Base-by-base conservation (phyloP, 2,329 filamentous ascomycete species). In the Lachnellula arida region DNA sequence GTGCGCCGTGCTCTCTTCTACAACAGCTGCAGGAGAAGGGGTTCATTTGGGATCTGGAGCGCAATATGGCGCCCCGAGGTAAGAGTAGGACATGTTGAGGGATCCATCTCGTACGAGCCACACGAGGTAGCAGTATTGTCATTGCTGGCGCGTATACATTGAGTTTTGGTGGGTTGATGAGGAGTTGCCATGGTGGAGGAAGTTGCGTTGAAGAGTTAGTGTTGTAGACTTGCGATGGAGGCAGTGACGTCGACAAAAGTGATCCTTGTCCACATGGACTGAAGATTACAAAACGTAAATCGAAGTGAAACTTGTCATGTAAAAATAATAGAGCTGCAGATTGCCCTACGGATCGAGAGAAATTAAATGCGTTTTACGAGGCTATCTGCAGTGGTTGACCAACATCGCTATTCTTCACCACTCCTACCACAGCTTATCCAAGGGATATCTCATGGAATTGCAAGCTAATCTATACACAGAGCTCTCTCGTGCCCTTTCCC, bases 381-480 rank as follows among this genome's bases (percentile, higher is more conserved):
- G 28, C 28, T 32, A 12, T 32, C 12, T 32, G 28, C 28, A 32
- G 9, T 32, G 28, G 28, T 32, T 32, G 28, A 32, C 28, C 28
- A 32, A 32, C 9, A 11, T 32, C 28, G 8, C 28, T 12, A 32
- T 32, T 32, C 28, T 32, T 32, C 9, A 32, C 28, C 28, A 32
- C 28, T 32, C 28, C 28, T 32, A 32, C 2, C 6, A 19, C 17
- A 40, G 39, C 17, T 42, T 19, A 11, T 8, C 39, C 40, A 43
- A 15, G 23, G 62, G 59, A 63, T 64, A 62, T 63, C 60, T 63
- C 51, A 49, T 60, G 54, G 46, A 59, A 63, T 64, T 61, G 58
- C 59, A 57, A 57, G 52, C 43, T 62, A 62, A 50, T 66, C 59
- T 65, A 65, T 65, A 67, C 63, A 65, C 59, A 62, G 57, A 52